Conservation (phyloP, 139 green algal species). For the Deuterostichococcus epilithicus region DNA sequence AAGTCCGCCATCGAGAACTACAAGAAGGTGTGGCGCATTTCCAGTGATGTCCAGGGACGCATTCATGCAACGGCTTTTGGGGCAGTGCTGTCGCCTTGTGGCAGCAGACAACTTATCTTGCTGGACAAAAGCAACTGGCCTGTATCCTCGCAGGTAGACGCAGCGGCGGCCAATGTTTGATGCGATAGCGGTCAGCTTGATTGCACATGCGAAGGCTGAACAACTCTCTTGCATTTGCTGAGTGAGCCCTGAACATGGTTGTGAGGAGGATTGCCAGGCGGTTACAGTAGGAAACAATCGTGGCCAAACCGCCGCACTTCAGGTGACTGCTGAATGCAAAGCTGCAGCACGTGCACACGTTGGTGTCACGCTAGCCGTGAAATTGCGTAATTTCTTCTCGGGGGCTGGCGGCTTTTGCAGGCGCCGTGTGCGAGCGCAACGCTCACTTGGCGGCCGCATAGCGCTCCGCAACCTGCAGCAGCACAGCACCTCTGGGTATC, state of each 20-base stretch:
- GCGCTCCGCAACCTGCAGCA: no score
- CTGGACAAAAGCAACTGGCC: neutral
- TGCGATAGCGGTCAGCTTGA: neutral
- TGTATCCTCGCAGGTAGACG: neutral
- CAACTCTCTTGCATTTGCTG: no score
- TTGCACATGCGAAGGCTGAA: neutral
- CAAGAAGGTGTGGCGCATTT: neutral
- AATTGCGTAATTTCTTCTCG: neutral
- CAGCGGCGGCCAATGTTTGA: neutral
- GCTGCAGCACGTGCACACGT: neutral
- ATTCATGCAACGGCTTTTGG: neutral
- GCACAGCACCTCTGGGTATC: no score
- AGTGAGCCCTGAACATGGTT: no score
- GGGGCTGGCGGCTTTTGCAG: no score
- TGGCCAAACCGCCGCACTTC: neutral
- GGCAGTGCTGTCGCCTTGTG: neutral
- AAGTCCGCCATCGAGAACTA: neutral
- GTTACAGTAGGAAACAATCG: neutral
- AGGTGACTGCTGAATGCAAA: neutral
- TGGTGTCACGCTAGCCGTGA: neutral
- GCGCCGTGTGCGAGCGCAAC: no score
- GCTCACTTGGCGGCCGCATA: constrained; percentile 28
- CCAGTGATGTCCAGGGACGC: neutral
- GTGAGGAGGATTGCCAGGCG: no score
- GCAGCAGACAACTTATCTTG: neutral